Evolutionary conservation across 2,329 filamentous ascomycete genomes (phyloP).

Genomic region (Cordyceps fumosorosea): DNA sequence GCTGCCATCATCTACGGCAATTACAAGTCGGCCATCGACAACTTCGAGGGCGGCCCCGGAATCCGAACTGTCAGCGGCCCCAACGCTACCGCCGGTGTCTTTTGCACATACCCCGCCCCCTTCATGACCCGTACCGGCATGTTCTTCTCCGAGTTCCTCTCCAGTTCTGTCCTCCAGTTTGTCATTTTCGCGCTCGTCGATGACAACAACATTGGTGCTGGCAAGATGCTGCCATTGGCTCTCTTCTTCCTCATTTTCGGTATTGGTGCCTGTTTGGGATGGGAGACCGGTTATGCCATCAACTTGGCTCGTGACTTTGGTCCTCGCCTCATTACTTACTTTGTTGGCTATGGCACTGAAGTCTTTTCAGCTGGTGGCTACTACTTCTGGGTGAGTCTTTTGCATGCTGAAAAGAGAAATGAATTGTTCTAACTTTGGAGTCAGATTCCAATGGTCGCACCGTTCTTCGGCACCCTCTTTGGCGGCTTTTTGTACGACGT

Average conservation of each 20-base stretch:
- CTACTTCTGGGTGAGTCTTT: slow-evolving; percentile 60
- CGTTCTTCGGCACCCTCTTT: slow-evolving; percentile 57
- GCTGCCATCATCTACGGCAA: slow-evolving; percentile 56
- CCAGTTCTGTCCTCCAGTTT: slow-evolving; percentile 62
- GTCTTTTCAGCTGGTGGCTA: slow-evolving; percentile 63
- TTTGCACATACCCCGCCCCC: slow-evolving; percentile 63
- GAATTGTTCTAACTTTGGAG: background rate
- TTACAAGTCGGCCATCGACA: slow-evolving; percentile 58
- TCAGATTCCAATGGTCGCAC: slow-evolving; percentile 65
- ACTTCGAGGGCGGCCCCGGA: slow-evolving; percentile 52
- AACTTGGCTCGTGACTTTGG: slow-evolving; percentile 69
- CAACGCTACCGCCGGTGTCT: slow-evolving; percentile 62
- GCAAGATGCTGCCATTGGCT: slow-evolving; percentile 48
- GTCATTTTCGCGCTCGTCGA: slow-evolving; percentile 65
- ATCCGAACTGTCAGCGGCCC: slow-evolving; percentile 54
- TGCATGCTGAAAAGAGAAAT: background rate
- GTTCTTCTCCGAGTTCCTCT: slow-evolving; percentile 68
- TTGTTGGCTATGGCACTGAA: slow-evolving; percentile 59
- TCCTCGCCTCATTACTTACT: slow-evolving; percentile 58
- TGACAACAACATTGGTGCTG: slow-evolving; percentile 48
- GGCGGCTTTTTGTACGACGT: slow-evolving; percentile 62
- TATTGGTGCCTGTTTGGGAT: slow-evolving; percentile 66
- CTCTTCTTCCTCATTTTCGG: slow-evolving; percentile 70
- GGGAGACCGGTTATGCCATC: slow-evolving; percentile 71
- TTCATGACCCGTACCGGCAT: slow-evolving; percentile 61